phyloP scores from a whole-genome alignment of 495 filamentous ascomycete species.

The Penicillium psychrofluorescens region DNA sequence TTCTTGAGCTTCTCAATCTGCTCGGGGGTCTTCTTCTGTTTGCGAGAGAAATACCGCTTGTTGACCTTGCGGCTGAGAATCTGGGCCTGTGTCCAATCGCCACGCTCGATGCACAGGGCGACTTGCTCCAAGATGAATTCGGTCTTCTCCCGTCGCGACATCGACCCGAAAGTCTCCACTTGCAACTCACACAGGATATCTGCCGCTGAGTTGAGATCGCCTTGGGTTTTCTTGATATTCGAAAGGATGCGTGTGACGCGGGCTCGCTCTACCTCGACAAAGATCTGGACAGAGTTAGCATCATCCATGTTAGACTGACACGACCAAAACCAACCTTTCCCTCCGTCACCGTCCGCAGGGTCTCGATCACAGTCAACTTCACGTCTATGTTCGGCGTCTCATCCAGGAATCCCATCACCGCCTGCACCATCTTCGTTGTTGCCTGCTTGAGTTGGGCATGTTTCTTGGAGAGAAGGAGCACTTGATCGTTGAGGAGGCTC shows the following conservation, averaged over 20 bases:
- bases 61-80: conserved; percentile 96
- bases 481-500: conserved; percentile 91
- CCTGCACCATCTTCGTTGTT: conserved; percentile 97
- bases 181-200: conserved; percentile 95
- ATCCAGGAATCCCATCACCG: conserved; percentile 86
- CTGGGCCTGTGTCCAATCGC: conserved; percentile 91
- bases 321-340: conserved; percentile 61
- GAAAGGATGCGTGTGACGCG: conserved; percentile 91
- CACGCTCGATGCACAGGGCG: conserved; percentile 86
- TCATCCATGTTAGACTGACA: background rate
- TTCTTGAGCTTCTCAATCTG: conserved; percentile 85
- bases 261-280: conserved; percentile 95
- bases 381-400: conserved; percentile 70
- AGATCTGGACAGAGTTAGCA: conserved; percentile 54
- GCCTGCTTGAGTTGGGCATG: conserved; percentile 99
- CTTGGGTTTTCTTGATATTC: conserved; percentile 92
- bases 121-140: conserved; percentile 98
- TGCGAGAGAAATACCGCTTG: conserved; percentile 80
- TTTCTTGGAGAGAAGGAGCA: conserved; percentile 93
- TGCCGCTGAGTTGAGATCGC: conserved; percentile 80
- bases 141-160: conserved; percentile 94
- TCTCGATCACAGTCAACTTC: conserved; percentile 90
- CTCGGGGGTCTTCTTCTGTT: conserved; percentile 81
- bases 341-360: conserved; percentile 91
- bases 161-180: conserved; percentile 97